These are phyloP conservation scores for Hyphopichia homilentoma DNA, from an alignment of 805 yeast genomes.

Conservation along the genomic window DNA sequence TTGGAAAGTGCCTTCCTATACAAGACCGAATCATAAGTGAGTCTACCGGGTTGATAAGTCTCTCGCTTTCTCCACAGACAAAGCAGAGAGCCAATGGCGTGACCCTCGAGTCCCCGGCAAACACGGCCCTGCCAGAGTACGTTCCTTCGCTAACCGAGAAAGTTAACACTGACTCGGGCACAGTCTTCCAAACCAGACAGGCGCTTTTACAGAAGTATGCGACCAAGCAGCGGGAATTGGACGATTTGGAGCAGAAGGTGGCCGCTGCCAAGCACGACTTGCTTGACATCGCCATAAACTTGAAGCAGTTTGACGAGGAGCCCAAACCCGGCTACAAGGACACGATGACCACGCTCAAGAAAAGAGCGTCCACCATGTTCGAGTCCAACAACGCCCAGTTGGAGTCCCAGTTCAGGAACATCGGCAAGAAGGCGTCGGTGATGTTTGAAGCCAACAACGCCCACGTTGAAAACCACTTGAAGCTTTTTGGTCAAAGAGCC, in stretches of 20 bases:
- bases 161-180: neutral
- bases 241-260: slow-evolving; percentile 44
- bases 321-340: slow-evolving; percentile 4
- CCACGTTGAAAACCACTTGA: slow-evolving; percentile 13
- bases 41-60: slow-evolving; percentile 49
- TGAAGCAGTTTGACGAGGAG: slow-evolving; percentile 13
- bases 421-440: slow-evolving; percentile 3
- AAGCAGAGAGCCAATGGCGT: too few relatives aligned
- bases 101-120: slow-evolving; percentile 7
- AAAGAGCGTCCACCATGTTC: slow-evolving; percentile 20
- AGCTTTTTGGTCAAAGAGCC: neutral
- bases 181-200: slow-evolving; percentile 24
- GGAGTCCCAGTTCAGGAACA: slow-evolving; percentile 3
- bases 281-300: slow-evolving; percentile 21
- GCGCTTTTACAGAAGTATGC: slow-evolving; percentile 32
- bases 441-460: slow-evolving; percentile 4
- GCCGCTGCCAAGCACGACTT: slow-evolving; percentile 32
- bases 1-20: too few relatives aligned
- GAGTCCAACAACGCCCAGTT: slow-evolving; percentile 3
- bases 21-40: slow-evolving; percentile 40
- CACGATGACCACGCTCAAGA: slow-evolving; percentile 7
- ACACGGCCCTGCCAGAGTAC: slow-evolving; percentile 30
- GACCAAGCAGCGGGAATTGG: slow-evolving; percentile 49
- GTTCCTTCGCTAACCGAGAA: slow-evolving; percentile 20
- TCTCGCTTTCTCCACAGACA: slow-evolving; percentile 23